phyloP scores from a whole-genome alignment of 805 yeast genomes.

The Wickerhamomyces ciferrii region DNA sequence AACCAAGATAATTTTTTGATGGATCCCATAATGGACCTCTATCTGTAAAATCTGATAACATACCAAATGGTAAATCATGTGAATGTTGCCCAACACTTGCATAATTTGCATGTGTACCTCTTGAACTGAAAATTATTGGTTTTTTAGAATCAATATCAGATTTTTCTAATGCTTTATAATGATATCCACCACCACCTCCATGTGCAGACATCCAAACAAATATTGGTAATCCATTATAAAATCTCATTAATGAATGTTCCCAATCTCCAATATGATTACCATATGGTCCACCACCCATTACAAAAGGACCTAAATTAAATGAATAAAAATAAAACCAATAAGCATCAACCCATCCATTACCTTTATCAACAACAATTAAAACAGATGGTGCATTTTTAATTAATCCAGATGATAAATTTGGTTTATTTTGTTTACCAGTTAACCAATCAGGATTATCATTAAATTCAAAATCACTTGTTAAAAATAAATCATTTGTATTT shows the following conservation, averaged over 20 bases:
- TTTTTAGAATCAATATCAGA: slow-evolving; percentile 27
- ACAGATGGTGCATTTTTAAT: slow-evolving; percentile 76
- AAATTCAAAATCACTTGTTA: slow-evolving; percentile 71
- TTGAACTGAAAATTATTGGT: slow-evolving; percentile 83
- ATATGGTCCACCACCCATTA: slow-evolving; percentile 96
- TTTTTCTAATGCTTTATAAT: slow-evolving; percentile 65
- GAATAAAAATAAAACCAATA: slow-evolving; percentile 96
- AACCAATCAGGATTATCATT: slow-evolving; percentile 78
- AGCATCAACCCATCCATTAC: slow-evolving; percentile 92
- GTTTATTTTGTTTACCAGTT: slow-evolving; percentile 64
- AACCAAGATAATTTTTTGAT: slow-evolving; percentile 70
- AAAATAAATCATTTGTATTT: slow-evolving; percentile 35
- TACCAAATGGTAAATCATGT: slow-evolving; percentile 90
- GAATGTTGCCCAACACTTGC: slow-evolving; percentile 95
- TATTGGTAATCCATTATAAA: slow-evolving; percentile 72
- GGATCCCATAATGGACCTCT: slow-evolving; percentile 97
- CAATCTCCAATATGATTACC: slow-evolving; percentile 98
- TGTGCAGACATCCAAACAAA: slow-evolving; percentile 97
- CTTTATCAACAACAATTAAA: slow-evolving; percentile 82
- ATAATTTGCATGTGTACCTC: slow-evolving; percentile 97
- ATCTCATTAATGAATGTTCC: slow-evolving; percentile 91
- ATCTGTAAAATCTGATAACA: slow-evolving; percentile 89
- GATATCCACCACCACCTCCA: slow-evolving; percentile 93
- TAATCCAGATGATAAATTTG: slow-evolving; percentile 66
- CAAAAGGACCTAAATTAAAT: slow-evolving; percentile 92